Base-by-base conservation (phyloP, 176 grass and related monocot genomes). In the Luzula sylvatica region DNA sequence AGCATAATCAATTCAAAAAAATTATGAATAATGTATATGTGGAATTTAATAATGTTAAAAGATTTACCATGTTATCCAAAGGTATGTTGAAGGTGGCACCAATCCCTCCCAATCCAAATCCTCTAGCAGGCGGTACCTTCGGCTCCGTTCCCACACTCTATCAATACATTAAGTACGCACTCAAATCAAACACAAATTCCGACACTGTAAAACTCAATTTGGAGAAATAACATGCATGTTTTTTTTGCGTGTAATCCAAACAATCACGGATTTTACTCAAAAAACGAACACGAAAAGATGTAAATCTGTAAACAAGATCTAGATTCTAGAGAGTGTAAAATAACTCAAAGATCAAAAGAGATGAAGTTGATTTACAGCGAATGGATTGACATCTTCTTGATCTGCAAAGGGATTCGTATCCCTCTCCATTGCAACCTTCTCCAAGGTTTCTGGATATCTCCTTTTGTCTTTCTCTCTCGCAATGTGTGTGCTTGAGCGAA, bases 371-470 rank as follows among this genome's bases (percentile, higher is more conserved):
- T 17, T 53, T 87, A 87, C 87, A 65, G 63, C 62, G 20, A 74
- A 76, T 50, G 87, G 74, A 67, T 94, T 87, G 39, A 79, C 63
- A 44, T 73, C 69, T 62, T 87, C 78, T n/a, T n/a, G n/a, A 1
- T 60, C 56, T 5, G 76, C 66, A 16, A 43, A 72, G 0, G 57
- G 71, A 82, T 82, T 70, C 38, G 52, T 21, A 43, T 29, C 61
- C 41, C 35, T 74, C 57, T 59, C 27, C 76, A 93, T 93, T n/a
- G 68, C 18, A 24, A 21, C 18, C 19, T n/a, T 7, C 30, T 54
- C 45, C 46, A 26, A 49, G 59, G 25, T 49, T 27, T 71, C n/a
- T n/a, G 50, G 53, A 64, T 32, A 87, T 71, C 41, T 26, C 27
- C 70, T 35, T 65, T 13, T 35, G 8, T 7, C 27, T 8, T 1